These are phyloP conservation scores for Fistulifera pelliculosa DNA, from an alignment of 108 stramenopile species.

Conservation along the genomic window DNA sequence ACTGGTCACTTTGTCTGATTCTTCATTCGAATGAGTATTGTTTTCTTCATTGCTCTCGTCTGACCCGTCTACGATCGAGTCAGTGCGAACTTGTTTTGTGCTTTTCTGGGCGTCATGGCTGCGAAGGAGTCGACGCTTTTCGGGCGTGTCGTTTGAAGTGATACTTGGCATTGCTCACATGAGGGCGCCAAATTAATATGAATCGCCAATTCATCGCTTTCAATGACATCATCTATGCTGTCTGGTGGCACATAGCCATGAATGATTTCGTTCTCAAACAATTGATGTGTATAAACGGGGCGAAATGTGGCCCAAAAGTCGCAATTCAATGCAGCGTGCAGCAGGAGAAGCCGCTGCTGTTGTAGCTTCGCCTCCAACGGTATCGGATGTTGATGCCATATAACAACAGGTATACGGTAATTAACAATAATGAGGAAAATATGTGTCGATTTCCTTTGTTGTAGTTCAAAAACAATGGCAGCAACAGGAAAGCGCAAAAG, in stretches of 20 bases:
- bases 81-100: background rate
- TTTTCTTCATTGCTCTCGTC: background rate
- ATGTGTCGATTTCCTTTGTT: too few species aligned
- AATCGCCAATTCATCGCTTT: slow-evolving; percentile 20
- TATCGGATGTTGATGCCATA: too few species aligned
- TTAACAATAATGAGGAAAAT: too few species aligned
- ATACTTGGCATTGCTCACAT: slow-evolving; percentile 23
- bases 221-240: slow-evolving; percentile 2
- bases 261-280: slow-evolving; percentile 42
- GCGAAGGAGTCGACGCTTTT: slow-evolving; percentile 1
- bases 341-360: slow-evolving; percentile 6
- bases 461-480: too few species aligned
- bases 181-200: slow-evolving; percentile 31
- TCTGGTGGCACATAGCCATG: slow-evolving; percentile 46
- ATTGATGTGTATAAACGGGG: slow-evolving; percentile 78
- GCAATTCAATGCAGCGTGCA: slow-evolving; percentile 20
- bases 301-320: slow-evolving; percentile 28
- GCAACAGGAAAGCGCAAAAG: too few species aligned
- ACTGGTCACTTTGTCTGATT: background rate
- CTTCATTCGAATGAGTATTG: background rate
- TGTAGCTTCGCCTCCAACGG: too few species aligned
- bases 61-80: background rate
- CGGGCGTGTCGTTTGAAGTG: background rate
- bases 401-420: too few species aligned
- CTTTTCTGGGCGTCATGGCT: background rate